phyloP scores from a whole-genome alignment of 2,329 filamentous ascomycete species.

The Emergomyces africanus region DNA sequence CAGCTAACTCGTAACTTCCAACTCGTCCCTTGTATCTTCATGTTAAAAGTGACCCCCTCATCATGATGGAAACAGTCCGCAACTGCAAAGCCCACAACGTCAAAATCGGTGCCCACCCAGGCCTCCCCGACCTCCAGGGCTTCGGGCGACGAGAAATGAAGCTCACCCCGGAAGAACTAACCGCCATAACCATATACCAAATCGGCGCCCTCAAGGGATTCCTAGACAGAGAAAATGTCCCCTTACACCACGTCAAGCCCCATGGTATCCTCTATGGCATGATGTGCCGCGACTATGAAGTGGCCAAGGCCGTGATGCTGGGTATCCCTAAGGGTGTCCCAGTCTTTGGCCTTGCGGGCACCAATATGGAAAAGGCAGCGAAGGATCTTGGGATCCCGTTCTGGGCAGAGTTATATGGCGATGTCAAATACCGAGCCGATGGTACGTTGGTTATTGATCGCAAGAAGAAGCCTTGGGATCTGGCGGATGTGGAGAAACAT shows the following conservation, averaged over 20 bases:
- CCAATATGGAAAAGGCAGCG: slow-evolving; percentile 41
- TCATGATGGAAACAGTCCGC: slow-evolving; percentile 49
- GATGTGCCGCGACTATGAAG: slow-evolving; percentile 40
- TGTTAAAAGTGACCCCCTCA: slow-evolving; percentile 44
- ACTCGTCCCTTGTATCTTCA: background rate
- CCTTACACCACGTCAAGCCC: slow-evolving; percentile 50
- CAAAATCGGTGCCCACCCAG: slow-evolving; percentile 49
- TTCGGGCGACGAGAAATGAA: slow-evolving; percentile 53
- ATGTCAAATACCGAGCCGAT: slow-evolving; percentile 43
- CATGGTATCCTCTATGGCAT: slow-evolving; percentile 49
- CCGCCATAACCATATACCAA: slow-evolving; percentile 48
- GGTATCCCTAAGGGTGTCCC: slow-evolving; percentile 38
- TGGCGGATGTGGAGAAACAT: slow-evolving; percentile 29
- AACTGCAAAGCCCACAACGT: slow-evolving; percentile 46
- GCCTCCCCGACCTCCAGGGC: slow-evolving; percentile 51
- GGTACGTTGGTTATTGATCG: slow-evolving; percentile 43
- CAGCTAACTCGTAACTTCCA: background rate
- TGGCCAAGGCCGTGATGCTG: slow-evolving; percentile 41
- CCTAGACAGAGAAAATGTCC: slow-evolving; percentile 42
- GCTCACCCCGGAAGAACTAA: slow-evolving; percentile 43
- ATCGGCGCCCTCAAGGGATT: slow-evolving; percentile 50
- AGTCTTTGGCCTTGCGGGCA: slow-evolving; percentile 44
- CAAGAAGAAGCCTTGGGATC: slow-evolving; percentile 42
- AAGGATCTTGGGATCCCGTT: slow-evolving; percentile 42
- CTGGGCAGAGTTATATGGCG: slow-evolving; percentile 42